Conservation (phyloP, 2,329 filamentous ascomycete species). For the Ophiostoma sp. region DNA sequence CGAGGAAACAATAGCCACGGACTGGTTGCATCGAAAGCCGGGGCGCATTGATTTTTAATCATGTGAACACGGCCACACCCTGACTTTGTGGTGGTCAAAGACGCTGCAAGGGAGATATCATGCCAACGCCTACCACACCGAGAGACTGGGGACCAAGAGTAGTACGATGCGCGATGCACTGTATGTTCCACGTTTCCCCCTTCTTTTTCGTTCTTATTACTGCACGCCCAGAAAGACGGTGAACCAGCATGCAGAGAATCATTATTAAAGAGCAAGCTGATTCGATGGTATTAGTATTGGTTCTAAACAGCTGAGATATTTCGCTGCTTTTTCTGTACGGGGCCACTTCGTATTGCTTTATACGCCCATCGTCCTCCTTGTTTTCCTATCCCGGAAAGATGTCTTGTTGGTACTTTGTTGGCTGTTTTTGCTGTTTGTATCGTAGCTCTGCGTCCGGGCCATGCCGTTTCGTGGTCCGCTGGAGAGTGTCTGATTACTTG, state of each 20-base stretch:
- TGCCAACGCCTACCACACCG: slow-evolving; percentile 4
- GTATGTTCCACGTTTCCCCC: not conserved
- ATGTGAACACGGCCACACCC: slow-evolving; percentile 19
- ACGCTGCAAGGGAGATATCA: not conserved
- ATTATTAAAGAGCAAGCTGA: not conserved
- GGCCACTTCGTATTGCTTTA: not conserved
- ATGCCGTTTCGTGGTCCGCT: not conserved
- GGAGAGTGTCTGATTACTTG: not conserved
- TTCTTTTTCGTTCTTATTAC: not conserved
- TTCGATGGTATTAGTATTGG: not conserved
- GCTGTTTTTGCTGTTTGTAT: not conserved
- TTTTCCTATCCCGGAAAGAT: not conserved
- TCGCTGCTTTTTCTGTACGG: not conserved
- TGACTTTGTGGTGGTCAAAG: not conserved
- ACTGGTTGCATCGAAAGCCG: slow-evolving; percentile 10
- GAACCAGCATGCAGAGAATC: not conserved
- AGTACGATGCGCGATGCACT: not conserved
- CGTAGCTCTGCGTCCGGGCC: not conserved
- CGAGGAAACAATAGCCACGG: not conserved
- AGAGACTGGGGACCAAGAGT: not conserved
- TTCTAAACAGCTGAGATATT: not conserved
- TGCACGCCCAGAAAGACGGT: not conserved
- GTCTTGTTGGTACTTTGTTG: not conserved
- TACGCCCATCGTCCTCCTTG: not conserved
- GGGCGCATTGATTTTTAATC: slow-evolving; percentile 20